phyloP scores from a whole-genome alignment of 2,329 filamentous ascomycete genomes.

The Nothopassalora personata region DNA sequence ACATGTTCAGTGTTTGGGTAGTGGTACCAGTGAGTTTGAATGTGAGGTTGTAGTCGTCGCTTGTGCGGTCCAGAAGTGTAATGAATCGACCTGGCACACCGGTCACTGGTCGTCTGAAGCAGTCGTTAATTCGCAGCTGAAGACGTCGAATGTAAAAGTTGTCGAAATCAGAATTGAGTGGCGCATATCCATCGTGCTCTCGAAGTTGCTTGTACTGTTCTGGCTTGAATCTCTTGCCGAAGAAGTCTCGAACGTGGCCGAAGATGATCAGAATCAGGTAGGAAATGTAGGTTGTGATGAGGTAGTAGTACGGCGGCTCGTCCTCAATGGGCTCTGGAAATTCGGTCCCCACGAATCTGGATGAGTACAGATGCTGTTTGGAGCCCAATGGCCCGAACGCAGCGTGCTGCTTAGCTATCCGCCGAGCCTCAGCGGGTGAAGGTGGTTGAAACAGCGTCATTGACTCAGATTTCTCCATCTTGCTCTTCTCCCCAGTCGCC shows the following conservation, averaged over 20 bases:
- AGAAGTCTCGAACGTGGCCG: slow-evolving; percentile 93
- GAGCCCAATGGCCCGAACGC: slow-evolving; percentile 86
- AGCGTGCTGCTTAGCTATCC: slow-evolving; percentile 71
- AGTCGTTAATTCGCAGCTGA: slow-evolving; percentile 94
- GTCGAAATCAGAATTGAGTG: slow-evolving; percentile 96
- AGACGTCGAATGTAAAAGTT: slow-evolving; percentile 93
- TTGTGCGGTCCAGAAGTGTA: slow-evolving; percentile 83
- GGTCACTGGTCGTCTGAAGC: slow-evolving; percentile 86
- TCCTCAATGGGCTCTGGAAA: slow-evolving; percentile 84
- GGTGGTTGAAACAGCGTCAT: slow-evolving; percentile 85
- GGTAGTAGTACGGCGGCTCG: slow-evolving; percentile 92
- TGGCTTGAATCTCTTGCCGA: slow-evolving; percentile 89
- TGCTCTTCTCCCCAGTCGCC: slow-evolving; percentile 69
- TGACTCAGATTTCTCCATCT: slow-evolving; percentile 65
- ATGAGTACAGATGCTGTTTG: slow-evolving; percentile 79
- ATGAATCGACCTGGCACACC: slow-evolving; percentile 93
- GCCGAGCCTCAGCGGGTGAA: slow-evolving; percentile 73
- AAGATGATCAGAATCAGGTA: slow-evolving; percentile 94
- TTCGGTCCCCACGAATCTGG: slow-evolving; percentile 74
- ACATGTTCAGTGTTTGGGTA: slow-evolving; percentile 96
- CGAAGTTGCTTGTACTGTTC: slow-evolving; percentile 81
- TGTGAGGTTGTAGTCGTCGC: slow-evolving; percentile 83
- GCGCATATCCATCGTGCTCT: slow-evolving; percentile 81
- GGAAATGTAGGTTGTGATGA: slow-evolving; percentile 96
- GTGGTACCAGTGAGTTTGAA: slow-evolving; percentile 85